Evolutionary conservation across 2,329 filamentous ascomycete species (phyloP).

Genomic region (Fusarium sp.): DNA sequence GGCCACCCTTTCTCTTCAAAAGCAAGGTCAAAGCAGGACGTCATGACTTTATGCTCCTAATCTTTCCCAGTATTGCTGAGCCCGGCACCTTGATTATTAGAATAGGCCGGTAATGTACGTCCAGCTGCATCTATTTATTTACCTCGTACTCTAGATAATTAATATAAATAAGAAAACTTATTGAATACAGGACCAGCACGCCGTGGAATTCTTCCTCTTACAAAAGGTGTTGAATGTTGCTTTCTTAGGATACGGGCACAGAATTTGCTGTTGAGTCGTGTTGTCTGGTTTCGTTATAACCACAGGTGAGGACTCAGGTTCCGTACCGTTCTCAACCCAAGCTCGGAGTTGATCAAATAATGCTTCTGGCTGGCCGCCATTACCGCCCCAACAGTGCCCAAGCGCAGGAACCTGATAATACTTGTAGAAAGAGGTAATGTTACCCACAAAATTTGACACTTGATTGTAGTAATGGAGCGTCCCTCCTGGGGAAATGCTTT

Average conservation of each 20-base stretch:
- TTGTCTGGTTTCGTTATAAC: not conserved
- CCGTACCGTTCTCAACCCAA: conserved; percentile 48
- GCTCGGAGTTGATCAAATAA: conserved; percentile 40
- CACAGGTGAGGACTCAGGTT: conserved; percentile 32
- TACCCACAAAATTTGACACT: conserved; percentile 27
- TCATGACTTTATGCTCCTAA: too few relatives aligned
- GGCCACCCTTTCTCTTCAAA: too few relatives aligned
- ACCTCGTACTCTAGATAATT: too few relatives aligned
- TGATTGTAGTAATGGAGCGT: conserved; percentile 45
- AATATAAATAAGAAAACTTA: not conserved
- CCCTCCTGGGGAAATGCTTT: conserved; percentile 23
- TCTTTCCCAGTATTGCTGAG: too few relatives aligned
- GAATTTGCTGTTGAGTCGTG: not conserved
- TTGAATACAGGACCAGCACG: not conserved
- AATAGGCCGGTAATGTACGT: too few relatives aligned
- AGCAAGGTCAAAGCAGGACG: too few relatives aligned
- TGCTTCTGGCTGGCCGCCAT: conserved; percentile 29
- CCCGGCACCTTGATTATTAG: too few relatives aligned
- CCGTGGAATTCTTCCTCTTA: not conserved
- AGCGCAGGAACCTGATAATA: conserved; percentile 49
- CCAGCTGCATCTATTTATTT: too few relatives aligned
- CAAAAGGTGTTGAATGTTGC: not conserved
- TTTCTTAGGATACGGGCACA: not conserved
- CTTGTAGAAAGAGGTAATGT: conserved; percentile 46
- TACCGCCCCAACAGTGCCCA: conserved; percentile 48